Base-by-base conservation (phyloP, 2,329 filamentous ascomycete genomes). In the Colletotrichum cereale region DNA sequence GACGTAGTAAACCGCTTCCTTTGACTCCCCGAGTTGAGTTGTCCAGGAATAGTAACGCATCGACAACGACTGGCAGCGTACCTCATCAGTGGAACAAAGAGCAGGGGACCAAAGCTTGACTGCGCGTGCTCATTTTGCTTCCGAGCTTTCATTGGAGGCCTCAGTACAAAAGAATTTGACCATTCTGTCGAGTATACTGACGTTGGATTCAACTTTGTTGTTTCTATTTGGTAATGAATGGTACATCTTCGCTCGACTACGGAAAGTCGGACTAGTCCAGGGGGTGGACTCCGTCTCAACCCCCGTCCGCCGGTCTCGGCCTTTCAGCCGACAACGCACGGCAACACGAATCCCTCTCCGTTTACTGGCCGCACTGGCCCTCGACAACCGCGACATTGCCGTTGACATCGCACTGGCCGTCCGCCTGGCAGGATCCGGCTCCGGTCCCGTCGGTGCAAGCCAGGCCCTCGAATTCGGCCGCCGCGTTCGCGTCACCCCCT, bases 381-480 rank as follows among this genome's bases (percentile, higher is more conserved):
- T 67, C 67, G 42, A 71, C 44, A 24, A 67, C 26, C 31, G 42
- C 29, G n/a, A 57, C 38, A 16, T 36, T 26, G 56, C 67, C 63
- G 26, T 67, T 67, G 63, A 71, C 56, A 14, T 57, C 66, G 40
- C 67, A 71, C 42, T 71, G 67, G n/a, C 67, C 67, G 40, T 67
- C 31, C 10, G 56, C 63, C 18, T 62, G 63, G 50, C 67, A 67
- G 24, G 67, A 24, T 12, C 67, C 67, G 42, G 67, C 48, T 12
- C 67, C 67, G 3, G 63, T 21, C 34, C 67, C 67, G 42, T 71
- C 63, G 34, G 67, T 67, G 56, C 67, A 71, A 40, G 67, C 67
- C 31, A 71, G 50, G n/a, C 67, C 56, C 24, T 31, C 67, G 56
- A 61, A 61, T 16, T 71, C 63, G n/a, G 67, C 67, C 11, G 67